phyloP scores from a whole-genome alignment of 257 asterid genomes.

The Leptodermis oblonga region DNA sequence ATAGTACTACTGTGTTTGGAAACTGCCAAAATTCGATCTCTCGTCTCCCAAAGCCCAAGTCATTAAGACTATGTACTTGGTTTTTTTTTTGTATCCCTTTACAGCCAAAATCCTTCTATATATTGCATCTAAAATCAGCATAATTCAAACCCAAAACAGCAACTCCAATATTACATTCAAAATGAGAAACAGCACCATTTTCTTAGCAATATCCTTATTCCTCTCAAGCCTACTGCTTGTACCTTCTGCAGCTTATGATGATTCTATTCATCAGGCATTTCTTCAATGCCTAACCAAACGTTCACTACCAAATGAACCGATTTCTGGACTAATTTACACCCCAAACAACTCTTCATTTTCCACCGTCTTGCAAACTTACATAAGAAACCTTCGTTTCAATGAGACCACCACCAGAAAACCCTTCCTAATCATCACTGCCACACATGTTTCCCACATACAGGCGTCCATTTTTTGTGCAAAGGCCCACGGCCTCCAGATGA shows the following conservation, averaged over 20 bases:
- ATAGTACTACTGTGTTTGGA: too few relatives aligned
- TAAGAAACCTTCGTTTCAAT: conserved; percentile 53
- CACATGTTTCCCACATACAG: conserved; percentile 48
- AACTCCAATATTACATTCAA: not conserved
- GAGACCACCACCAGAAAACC: conserved; percentile 54
- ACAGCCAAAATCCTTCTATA: not conserved
- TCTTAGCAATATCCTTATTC: conserved; percentile 20
- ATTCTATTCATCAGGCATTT: conserved; percentile 25
- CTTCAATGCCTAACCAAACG: conserved; percentile 31
- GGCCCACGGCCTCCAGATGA: conserved; percentile 35
- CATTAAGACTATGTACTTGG: too few relatives aligned
- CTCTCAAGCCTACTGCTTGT: conserved; percentile 15
- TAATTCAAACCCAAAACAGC: not conserved
- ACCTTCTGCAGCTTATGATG: conserved; percentile 22
- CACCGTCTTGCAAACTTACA: conserved; percentile 39
- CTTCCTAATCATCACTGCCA: conserved; percentile 40
- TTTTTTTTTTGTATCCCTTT: too few relatives aligned
- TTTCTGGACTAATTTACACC: conserved; percentile 40
- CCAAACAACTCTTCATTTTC: conserved; percentile 44
- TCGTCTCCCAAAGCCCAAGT: too few relatives aligned
- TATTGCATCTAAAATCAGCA: not conserved
- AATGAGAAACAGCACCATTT: conserved; percentile 22
- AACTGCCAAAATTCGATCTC: too few relatives aligned
- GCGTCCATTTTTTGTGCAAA: conserved; percentile 41
- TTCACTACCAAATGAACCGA: conserved; percentile 33